Percentiles rank a stretch among this genome's conserved stretches.
These are phyloP conservation scores for Blepharisma japonicum DNA, from an alignment of 73 alveolate genomes.

Conservation along the genomic window DNA sequence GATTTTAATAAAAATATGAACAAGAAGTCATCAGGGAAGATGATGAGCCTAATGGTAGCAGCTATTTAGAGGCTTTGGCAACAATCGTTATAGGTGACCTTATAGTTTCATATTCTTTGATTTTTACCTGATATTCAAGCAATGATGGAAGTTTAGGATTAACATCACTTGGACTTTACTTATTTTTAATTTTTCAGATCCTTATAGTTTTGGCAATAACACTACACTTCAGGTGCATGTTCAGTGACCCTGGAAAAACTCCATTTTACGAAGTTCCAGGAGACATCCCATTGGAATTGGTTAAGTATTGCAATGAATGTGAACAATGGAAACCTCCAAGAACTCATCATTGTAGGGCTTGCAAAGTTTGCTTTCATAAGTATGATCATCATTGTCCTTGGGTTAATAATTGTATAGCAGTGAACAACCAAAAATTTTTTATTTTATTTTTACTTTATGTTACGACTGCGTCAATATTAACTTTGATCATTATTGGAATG, in stretches of 20 bases:
- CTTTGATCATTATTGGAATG: too few relatives aligned
- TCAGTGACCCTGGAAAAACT: constrained; percentile 27
- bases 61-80: too few relatives aligned
- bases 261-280: constrained; percentile 8
- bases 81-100: too few relatives aligned
- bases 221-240: background rate
- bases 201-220: background rate
- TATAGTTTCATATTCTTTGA: too few relatives aligned
- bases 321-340: constrained; percentile 52
- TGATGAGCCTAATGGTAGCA: too few relatives aligned
- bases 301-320: constrained; percentile 10
- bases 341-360: constrained; percentile 65
- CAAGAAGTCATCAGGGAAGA: too few relatives aligned
- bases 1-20: too few relatives aligned
- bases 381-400: constrained; percentile 83
- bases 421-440: constrained; percentile 55
- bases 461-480: too few relatives aligned
- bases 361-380: constrained; percentile 61
- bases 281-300: background rate
- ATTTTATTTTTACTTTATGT: constrained; percentile 26
- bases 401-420: constrained; percentile 78
- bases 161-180: background rate
- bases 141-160: background rate
- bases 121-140: too few relatives aligned
- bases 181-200: background rate